Conservation (phyloP, 768 basidiomycete species). For the Pseudohyphozyma bogoriensis region DNA sequence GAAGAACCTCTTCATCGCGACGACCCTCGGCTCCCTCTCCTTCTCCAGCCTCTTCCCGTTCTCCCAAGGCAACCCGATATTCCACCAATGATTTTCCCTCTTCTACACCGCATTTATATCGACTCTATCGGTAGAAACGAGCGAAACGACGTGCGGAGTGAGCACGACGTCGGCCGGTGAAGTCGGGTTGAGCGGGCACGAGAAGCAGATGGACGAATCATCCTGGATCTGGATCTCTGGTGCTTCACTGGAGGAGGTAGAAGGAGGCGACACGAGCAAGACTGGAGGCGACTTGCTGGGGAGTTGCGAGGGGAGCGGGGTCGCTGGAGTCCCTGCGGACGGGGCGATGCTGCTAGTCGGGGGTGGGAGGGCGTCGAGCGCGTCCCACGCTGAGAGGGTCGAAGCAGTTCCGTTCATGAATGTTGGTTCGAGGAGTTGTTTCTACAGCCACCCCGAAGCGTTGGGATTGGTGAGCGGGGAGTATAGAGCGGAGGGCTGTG, state of each 20-base stretch:
- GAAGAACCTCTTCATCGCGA: conserved; percentile 11
- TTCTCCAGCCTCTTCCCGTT: neutral
- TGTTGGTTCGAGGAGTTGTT: no score
- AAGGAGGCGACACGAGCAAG: neutral
- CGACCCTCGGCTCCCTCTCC: neutral
- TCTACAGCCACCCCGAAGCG: no score
- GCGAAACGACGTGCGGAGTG: neutral
- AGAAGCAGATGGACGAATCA: conserved; percentile 9
- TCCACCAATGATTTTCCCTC: conserved; percentile 8
- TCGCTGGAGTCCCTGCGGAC: no score
- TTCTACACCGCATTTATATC: no score
- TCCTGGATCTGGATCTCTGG: neutral
- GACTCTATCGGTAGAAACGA: neutral
- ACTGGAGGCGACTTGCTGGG: neutral
- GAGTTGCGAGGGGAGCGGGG: neutral
- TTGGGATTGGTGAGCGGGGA: no score
- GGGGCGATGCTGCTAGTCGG: no score
- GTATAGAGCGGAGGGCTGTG: no score
- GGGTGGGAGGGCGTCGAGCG: no score
- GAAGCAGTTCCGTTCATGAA: no score
- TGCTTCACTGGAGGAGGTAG: neutral
- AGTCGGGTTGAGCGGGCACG: neutral
- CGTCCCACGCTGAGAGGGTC: no score
- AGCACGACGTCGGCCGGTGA: neutral
- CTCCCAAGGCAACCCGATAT: neutral